Evolutionary conservation across 1,284 basidiomycete genomes (phyloP), one percentile per base, ranked within the genome.

Genomic region (Ustilago curta): DNA sequence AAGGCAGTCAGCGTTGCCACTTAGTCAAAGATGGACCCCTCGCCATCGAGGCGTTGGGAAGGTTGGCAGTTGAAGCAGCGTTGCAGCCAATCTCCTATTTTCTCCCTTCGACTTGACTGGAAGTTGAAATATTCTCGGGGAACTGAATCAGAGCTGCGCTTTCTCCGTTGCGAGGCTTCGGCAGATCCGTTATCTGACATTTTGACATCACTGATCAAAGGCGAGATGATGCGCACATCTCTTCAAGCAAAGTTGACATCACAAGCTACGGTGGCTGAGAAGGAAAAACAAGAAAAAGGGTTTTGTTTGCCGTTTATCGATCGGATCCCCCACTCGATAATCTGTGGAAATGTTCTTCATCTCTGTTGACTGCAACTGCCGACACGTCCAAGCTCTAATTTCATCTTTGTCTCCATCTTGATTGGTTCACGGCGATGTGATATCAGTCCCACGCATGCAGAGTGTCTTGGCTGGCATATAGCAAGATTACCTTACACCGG

Each of bases 301-400:
- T 16, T 44, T 21, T 27, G 29, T 12, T 35, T 11, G 50, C 31
- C 49, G 59, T 43, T 70, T 70, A 70, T 70, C 67, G 67, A 70
- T 70, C 58, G 25, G 45, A 37, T 16, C 37, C 39, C 42, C 25
- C 51, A 29, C 49, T 42, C 64, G 40, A 51, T 44, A 56, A 29
- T 14, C 40, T 21, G 39, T 43, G 51, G n/a, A n/a, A n/a, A 62
- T 51, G 50, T 61, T 32, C 12, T 27, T 45, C 12, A 18, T 40
- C 32, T 47, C 18, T 21, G 42, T 32, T 23, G 37, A 40, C 47
- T 42, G 39, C 54, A 44, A 63, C 55, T 31, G 42, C 39, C 55
- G 51, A 35, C 47, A 44, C 47, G 55, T 21, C 40, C 43, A 47
- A 63, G 66, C 56, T 60, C 40, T 49, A 48, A 31, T 50, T 50